Conservation (phyloP, 371 early-diverging fungal species). For the Haplosporangium sp. region DNA sequence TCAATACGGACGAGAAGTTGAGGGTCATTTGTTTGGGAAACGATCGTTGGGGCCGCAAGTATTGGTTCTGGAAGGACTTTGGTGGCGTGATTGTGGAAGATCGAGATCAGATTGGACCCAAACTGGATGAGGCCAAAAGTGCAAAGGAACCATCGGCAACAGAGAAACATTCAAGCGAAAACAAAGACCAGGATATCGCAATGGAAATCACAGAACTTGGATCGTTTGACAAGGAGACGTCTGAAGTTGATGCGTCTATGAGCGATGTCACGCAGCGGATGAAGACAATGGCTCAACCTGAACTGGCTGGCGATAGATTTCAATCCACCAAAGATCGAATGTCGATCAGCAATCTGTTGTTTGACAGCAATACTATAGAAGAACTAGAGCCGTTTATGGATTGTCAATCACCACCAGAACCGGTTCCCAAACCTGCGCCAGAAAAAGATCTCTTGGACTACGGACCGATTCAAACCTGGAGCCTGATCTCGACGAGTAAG, state of each 20-base stretch:
- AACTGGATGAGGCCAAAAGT: not conserved
- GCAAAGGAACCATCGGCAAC: not conserved
- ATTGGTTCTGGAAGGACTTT: conserved; percentile 54
- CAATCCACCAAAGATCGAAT: conserved; percentile 22
- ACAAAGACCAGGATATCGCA: not conserved
- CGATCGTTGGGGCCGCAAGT: conserved; percentile 54
- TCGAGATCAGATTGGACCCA: conserved; percentile 39
- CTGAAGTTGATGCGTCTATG: conserved; percentile 9
- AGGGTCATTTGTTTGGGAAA: conserved; percentile 44
- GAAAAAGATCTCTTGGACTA: conserved; percentile 45
- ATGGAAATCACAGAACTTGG: not conserved
- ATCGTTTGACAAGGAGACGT: not conserved
- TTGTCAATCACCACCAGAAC: not conserved
- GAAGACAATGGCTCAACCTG: conserved; percentile 50
- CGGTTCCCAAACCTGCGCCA: not conserved
- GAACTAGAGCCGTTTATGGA: not conserved
- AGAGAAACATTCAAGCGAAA: not conserved
- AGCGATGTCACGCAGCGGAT: conserved; percentile 40
- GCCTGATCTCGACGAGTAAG: conserved; percentile 43
- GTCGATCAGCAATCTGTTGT: conserved; percentile 39
- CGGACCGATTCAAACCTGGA: conserved; percentile 48
- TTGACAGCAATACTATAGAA: conserved; percentile 1
- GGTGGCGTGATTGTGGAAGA: conserved; percentile 54
- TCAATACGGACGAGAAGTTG: conserved; percentile 42
- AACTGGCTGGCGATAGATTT: conserved; percentile 23